Evolutionary conservation across 768 basidiomycete genomes (phyloP).

Genomic region (Mycena chlorophos): DNA sequence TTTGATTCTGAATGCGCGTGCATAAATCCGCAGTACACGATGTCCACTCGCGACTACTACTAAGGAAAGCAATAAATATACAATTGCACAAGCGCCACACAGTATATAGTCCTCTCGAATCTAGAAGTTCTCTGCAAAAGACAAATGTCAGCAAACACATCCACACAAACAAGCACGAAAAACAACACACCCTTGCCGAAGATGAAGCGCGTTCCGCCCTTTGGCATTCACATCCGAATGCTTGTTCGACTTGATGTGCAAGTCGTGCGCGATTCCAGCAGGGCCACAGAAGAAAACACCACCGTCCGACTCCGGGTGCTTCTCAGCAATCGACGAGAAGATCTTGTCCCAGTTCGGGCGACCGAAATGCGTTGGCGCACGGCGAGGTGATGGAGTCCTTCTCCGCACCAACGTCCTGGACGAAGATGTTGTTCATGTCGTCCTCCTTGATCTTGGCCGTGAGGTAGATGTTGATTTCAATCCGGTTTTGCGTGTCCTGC

Average conservation of each 20-base stretch:
- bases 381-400: slow-evolving; percentile 87
- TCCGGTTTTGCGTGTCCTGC: slow-evolving; percentile 81
- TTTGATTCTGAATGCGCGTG: not conserved
- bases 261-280: too few relatives aligned
- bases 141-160: not conserved
- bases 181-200: slow-evolving; percentile 58
- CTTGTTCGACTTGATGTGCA: too few relatives aligned
- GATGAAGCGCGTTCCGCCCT: too few relatives aligned
- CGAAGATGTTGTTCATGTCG: slow-evolving; percentile 91
- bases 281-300: too few relatives aligned
- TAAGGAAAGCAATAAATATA: too few relatives aligned
- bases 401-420: slow-evolving; percentile 91
- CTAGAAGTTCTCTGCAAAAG: slow-evolving; percentile 19
- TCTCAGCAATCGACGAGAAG: slow-evolving; percentile 72
- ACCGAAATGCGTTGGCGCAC: slow-evolving; percentile 92
- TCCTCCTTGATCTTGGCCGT: too few relatives aligned
- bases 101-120: slow-evolving; percentile 4
- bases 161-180: not conserved
- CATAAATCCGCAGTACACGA: not conserved
- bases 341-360: slow-evolving; percentile 85
- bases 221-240: too few relatives aligned
- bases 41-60: too few relatives aligned
- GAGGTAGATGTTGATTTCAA: slow-evolving; percentile 94
- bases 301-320: too few relatives aligned
- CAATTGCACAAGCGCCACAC: too few relatives aligned